phyloP scores from a whole-genome alignment of 768 basidiomycete genomes.

The Gelatoporia subvermispora region DNA sequence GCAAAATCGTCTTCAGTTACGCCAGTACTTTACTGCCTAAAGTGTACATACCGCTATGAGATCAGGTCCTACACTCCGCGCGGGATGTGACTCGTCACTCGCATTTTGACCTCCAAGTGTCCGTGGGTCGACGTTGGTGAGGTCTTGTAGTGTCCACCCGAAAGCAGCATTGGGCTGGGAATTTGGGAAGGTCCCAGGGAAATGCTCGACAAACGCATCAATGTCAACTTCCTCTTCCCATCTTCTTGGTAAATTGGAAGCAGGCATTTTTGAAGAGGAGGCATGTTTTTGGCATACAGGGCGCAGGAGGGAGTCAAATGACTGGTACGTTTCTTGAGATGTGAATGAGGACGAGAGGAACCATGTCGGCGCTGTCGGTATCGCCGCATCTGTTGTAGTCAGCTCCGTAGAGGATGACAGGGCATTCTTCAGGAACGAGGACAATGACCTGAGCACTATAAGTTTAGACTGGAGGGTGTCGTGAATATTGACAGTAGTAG shows the following conservation, averaged over 20 bases:
- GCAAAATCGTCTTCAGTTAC: neutral
- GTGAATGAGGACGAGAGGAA: constrained; percentile 61
- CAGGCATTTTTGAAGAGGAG: neutral
- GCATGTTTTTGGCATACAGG: constrained; percentile 12
- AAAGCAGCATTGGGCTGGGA: constrained; percentile 7
- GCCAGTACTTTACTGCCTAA: neutral
- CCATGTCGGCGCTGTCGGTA: constrained; percentile 39
- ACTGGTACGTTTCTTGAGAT: constrained; percentile 42
- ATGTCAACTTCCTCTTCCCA: constrained; percentile 35
- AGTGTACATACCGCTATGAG: neutral
- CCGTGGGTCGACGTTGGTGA: constrained; percentile 10
- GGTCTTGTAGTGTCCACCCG: constrained; percentile 21
- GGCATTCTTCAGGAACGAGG: constrained; percentile 57
- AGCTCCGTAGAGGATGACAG: constrained; percentile 19
- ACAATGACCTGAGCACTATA: constrained; percentile 67
- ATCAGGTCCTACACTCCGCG: neutral
- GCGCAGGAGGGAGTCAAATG: constrained; percentile 46
- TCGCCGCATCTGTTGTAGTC: neutral
- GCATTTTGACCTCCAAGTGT: neutral
- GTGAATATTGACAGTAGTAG: neutral
- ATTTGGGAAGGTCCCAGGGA: constrained; percentile 18
- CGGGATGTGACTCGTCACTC: neutral
- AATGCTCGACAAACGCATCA: constrained; percentile 33
- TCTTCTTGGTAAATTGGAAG: neutral
- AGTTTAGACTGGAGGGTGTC: constrained; percentile 59